Percentiles rank a stretch among this genome's conserved stretches.
phyloP scores from a whole-genome alignment of 1,139 yeast genomes.

The Yamadazyma oceani region DNA sequence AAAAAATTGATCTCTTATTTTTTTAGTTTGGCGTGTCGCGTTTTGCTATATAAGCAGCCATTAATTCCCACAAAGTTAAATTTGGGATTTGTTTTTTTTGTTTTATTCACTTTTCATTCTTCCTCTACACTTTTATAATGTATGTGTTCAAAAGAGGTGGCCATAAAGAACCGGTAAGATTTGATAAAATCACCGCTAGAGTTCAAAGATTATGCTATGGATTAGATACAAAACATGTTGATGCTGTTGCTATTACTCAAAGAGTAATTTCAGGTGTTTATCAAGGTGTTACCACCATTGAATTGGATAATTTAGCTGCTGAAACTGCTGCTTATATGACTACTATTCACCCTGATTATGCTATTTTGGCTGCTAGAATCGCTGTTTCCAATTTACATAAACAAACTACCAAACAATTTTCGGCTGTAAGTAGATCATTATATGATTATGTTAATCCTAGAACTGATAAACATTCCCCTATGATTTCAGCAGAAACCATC shows the following conservation, averaged over 20 bases:
- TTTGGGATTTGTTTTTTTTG: slow-evolving; percentile 3
- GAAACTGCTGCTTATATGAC: slow-evolving; percentile 98
- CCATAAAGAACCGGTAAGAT: slow-evolving; percentile 81
- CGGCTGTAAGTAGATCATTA: slow-evolving; percentile 70
- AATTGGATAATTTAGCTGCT: slow-evolving; percentile 89
- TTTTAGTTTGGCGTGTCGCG: slow-evolving; percentile 6
- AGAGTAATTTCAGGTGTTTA: slow-evolving; percentile 87
- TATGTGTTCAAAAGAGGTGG: slow-evolving; percentile 68
- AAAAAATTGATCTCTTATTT: background rate
- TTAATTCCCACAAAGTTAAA: slow-evolving; percentile 1
- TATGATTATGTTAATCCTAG: slow-evolving; percentile 74
- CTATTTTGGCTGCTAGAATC: slow-evolving; percentile 90
- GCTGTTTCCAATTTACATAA: slow-evolving; percentile 91
- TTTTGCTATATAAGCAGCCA: slow-evolving; percentile 8
- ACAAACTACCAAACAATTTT: slow-evolving; percentile 87
- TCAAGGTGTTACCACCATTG: slow-evolving; percentile 95
- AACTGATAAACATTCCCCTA: slow-evolving; percentile 69
- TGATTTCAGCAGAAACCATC: slow-evolving; percentile 74
- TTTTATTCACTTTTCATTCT: slow-evolving; percentile 1
- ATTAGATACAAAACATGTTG: slow-evolving; percentile 78
- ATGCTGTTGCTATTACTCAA: slow-evolving; percentile 86
- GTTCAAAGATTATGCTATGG: slow-evolving; percentile 69
- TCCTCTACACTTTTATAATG: slow-evolving; percentile 24
- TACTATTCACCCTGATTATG: slow-evolving; percentile 95
- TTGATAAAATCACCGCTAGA: slow-evolving; percentile 61